Base-by-base conservation (phyloP, 1,139 yeast species). In the Tardiomyces blankii region DNA sequence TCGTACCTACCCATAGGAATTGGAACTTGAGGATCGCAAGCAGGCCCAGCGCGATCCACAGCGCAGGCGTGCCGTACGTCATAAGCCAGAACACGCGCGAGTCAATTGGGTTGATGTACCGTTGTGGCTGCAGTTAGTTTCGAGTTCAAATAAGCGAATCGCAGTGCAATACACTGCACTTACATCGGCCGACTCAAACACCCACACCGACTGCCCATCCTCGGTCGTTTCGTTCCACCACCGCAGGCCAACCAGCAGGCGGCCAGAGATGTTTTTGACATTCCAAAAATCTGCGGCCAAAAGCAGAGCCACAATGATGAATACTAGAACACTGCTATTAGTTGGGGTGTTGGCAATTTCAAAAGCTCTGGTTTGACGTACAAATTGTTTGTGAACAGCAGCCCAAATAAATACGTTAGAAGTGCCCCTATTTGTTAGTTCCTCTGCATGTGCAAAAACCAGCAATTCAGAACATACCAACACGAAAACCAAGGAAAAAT, bases 211-310 rank as follows among this genome's bases (percentile, higher is more conserved):
- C 52, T 81, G 82, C 38, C 91, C 89, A 12, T 64, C 60, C 4
- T 51, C 51, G 1, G 65, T 52, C 1, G 69, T 69, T 58, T 55
- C 79, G 61, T 86, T 87, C 95, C 96, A 88, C 96, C 96, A 89
- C 54, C 98, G 74, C 51, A 91, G 72, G 0, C 96, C 97, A 6
- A 91, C 97, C 47, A 91, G 66, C 46, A 86, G 73, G 50, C 97
- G 70, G 0, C 98, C 98, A 14, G 94, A 73, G 14, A 91, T 85
- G 62, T 91, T 91, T 60, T 91, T 91, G 40, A 87, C 80, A 59
- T 86, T 83, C 95, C 96, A 91, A 60, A 91, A 91, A 62, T 91
- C 98, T 1, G 87, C 87, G 0, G 95, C 83, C 27, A 86, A 72
- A 28, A 88, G 68, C 21, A 91, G 67, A 5, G 88, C 78, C 41